Evolutionary conservation across 768 basidiomycete species (phyloP), one percentile per base, ranked within the genome.

Genomic region (Suillus occidentalis): DNA sequence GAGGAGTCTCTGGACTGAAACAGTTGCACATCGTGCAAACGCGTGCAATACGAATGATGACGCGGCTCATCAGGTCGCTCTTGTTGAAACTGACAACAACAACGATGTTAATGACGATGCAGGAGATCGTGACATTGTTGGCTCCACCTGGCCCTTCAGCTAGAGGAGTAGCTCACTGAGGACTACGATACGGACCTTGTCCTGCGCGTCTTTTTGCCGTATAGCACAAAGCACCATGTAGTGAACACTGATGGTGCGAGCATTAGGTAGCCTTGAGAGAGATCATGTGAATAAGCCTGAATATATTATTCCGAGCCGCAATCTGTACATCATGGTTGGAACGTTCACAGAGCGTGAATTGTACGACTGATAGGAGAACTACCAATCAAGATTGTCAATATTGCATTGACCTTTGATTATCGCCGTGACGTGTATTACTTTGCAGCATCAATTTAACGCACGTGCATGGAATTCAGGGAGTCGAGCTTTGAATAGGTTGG

Each of bases 401-500:
- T 55, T 31, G 28, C 18, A 18, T 18, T 52, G 25, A 9, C 50
- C 16, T 25, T 52, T 52, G 50, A 28, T 31, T 31, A 55, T 55
- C 18, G 12, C 20, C 20, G 49, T 13, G 31, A 55, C 34, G 5
- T 55, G 34, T 55, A 55, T 58, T 58, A 42, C 40, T 42, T 18
- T n/a, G 8, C 37, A 42, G 20, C 57, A 40, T 4, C 18, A 28
- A 18, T 59, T 25, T 28, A 43, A 79, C 82, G 82, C 82, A 85
- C 84, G 83, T 86, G 84, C 77, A 83, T 84, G 37, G 20, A 55
- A 34, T 55, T 55, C 10, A 55, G 31, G 53, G 53, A 55, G 18
- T 55, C 31, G 31, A 55, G 34, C 34, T 36, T 31, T 31, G 31
- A 31, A 31, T 31, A 6, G 49, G 22, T 50, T 25, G 34, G 53